Evolutionary conservation across 257 asterid species (phyloP), one percentile per base, ranked within the genome.

Genomic region (Capsicum rhomboideum): DNA sequence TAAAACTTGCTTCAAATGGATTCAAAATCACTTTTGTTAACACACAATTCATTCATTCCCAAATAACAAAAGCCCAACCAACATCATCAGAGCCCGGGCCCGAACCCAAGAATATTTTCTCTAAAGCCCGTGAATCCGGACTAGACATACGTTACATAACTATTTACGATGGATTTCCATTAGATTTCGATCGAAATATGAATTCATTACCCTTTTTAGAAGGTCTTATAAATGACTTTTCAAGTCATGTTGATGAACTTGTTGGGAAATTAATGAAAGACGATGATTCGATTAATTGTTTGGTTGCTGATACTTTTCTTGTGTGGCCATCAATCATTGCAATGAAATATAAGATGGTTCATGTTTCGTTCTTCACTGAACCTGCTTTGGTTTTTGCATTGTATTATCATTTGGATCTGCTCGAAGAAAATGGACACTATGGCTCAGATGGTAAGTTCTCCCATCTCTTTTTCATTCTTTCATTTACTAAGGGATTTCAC

Each of bases 341-440:
- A 12, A 81, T 54, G 0, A 92, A 88, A 53, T 85, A 88, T 84
- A 52, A 80, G 12, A 83, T 92, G 2, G 85, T 88, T 13, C 75
- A 86, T 75, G 85, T 89, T 4, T 92, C 95, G 0, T 89, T 92
- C 82, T 91, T 90, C 66, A 91, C 94, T 8, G 89, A 92, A 58
- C 93, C 95, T 3, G 90, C 92, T 9, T 83, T 90, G 28, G 91
- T 91, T 44, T 49, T 90, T 56, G 79, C 90, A 20, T 44, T 91
- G 18, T 84, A 90, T 82, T 90, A 83, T 82, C 93, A 90, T 26
- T n/a, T 87, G 42, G 86, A 90, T 23, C 82, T 90, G 55, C 88
- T 90, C 14, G 63, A 49, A 82, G 63, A 86, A 63, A 86, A 88
- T 50, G 86, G 90, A 34, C 92, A 91, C 78, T 87, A 87, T 20